Conservation (phyloP, 2,329 filamentous ascomycete species). For the Sarocladium kiliense region DNA sequence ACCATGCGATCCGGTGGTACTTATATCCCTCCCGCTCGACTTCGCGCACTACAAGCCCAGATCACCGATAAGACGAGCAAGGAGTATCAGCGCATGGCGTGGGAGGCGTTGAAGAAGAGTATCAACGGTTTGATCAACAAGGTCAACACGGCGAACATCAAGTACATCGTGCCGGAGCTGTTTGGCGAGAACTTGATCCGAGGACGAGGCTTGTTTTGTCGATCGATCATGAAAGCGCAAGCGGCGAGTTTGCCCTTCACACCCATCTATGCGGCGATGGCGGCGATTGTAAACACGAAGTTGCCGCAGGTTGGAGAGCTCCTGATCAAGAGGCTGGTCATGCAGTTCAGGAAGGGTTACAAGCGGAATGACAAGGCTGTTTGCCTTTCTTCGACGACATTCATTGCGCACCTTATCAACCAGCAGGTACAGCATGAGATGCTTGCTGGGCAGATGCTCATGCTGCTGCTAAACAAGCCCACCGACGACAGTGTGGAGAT, state of each 20-base stretch:
- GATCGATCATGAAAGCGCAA: conserved; percentile 98
- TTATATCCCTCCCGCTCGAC: conserved; percentile 87
- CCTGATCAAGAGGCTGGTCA: conserved; percentile 74
- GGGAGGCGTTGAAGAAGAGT: conserved; percentile 97
- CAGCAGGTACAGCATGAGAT: conserved; percentile 95
- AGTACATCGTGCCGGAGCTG: conserved; percentile 91
- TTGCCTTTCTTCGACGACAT: conserved; percentile 86
- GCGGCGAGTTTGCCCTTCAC: conserved; percentile 94
- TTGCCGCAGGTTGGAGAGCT: conserved; percentile 91
- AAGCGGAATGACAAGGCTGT: conserved; percentile 96
- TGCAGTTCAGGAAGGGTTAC: conserved; percentile 94
- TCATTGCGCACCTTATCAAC: conserved; percentile 92
- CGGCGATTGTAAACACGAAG: conserved; percentile 95
- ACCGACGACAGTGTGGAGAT: conserved; percentile 98
- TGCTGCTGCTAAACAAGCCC: conserved; percentile 89
- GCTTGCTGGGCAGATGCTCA: conserved; percentile 83
- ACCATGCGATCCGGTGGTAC: conserved; percentile 92
- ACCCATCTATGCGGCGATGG: conserved; percentile 93
- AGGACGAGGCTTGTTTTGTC: conserved; percentile 86
- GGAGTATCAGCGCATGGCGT: conserved; percentile 98
- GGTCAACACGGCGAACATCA: conserved; percentile 97
- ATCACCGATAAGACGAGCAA: conserved; percentile 95
- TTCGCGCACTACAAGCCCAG: conserved; percentile 89
- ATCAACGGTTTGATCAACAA: conserved; percentile 99
- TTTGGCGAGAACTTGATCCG: conserved; percentile 93